These are phyloP conservation scores for Artemisia tridentata DNA, from an alignment of 129 eudicot species.

Conservation along the genomic window DNA sequence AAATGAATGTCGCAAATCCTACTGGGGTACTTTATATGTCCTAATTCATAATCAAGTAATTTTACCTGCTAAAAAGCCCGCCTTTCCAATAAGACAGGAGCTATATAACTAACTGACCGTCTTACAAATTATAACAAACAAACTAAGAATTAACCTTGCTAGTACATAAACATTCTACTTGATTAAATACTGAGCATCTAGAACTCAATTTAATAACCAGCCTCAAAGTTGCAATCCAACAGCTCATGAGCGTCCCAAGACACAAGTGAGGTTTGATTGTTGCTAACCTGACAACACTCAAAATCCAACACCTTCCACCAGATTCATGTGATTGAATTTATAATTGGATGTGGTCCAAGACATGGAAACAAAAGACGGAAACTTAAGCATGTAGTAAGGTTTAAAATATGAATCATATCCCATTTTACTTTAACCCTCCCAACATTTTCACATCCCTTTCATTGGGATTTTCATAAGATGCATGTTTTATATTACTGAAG, in stretches of 20 bases:
- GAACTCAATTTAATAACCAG: background rate
- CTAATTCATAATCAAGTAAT: background rate
- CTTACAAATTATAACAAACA: background rate
- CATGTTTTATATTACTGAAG: background rate
- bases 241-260: background rate
- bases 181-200: background rate
- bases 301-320: background rate
- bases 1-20: no score
- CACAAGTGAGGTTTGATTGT: background rate
- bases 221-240: conserved; percentile 5
- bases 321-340: no score
- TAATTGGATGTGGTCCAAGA: no score
- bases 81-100: background rate
- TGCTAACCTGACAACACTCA: background rate
- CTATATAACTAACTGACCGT: background rate
- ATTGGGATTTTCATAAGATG: background rate
- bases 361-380: background rate
- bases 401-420: background rate
- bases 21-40: no score
- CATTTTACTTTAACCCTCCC: background rate
- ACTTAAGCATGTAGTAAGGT: background rate
- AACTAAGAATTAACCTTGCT: background rate
- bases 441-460: background rate
- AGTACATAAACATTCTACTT: background rate
- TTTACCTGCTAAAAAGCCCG: background rate